Conservation (phyloP, 225 moss, liverwort and hornwort species). For the Bryum argenteum region DNA sequence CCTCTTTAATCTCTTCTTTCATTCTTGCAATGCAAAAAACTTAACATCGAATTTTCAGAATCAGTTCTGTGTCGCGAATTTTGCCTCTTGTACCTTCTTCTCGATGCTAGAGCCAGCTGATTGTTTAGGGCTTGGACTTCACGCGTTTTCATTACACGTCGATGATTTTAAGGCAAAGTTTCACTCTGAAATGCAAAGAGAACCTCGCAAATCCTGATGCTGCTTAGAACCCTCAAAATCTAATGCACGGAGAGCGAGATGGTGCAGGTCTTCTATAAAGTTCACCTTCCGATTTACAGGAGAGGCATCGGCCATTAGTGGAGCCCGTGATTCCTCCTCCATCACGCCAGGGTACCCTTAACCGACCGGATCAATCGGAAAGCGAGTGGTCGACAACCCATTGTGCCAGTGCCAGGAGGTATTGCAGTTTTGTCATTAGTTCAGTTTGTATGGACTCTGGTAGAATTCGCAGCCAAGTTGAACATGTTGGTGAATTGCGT, state of each 20-base stretch:
- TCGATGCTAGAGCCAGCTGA: neutral
- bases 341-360: slow-evolving; percentile 46
- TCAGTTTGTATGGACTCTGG: slow-evolving; percentile 54
- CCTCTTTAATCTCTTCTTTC: neutral
- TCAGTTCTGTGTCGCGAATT: neutral
- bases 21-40: neutral
- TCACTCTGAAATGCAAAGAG: neutral
- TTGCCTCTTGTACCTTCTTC: neutral
- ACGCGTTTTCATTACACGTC: neutral
- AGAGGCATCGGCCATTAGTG: slow-evolving; percentile 56
- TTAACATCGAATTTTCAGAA: slow-evolving; percentile 3
- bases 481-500: slow-evolving; percentile 52
- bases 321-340: slow-evolving; percentile 43
- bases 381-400: slow-evolving; percentile 43
- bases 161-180: neutral
- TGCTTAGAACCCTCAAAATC: no score
- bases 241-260: no score
- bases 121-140: slow-evolving; percentile 17
- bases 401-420: slow-evolving; percentile 62
- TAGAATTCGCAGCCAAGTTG: slow-evolving; percentile 59
- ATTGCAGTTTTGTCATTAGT: slow-evolving; percentile 64
- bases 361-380: slow-evolving; percentile 51
- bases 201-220: no score
- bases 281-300: slow-evolving; percentile 52
- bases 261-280: slow-evolving; percentile 64